Evolutionary conservation across 305 asterid species (phyloP).

Genomic region (Fraxinus paxiana): DNA sequence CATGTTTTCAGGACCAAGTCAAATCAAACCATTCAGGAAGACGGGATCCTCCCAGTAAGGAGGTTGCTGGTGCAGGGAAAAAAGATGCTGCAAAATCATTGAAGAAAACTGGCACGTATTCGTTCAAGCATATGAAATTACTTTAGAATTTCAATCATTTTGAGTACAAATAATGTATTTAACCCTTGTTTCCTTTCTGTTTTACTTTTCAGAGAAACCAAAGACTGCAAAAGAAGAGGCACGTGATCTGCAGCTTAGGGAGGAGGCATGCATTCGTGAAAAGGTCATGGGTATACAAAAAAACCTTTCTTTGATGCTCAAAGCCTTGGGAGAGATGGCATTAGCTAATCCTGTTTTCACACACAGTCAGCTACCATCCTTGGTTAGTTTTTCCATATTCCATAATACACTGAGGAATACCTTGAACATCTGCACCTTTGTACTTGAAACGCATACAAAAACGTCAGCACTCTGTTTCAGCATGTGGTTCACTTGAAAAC

Average conservation of each 20-base stretch:
- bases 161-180: background rate
- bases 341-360: slow-evolving; percentile 87
- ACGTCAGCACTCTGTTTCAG: background rate
- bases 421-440: background rate
- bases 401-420: background rate
- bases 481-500: background rate
- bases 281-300: slow-evolving; percentile 59
- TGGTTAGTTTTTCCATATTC: slow-evolving; percentile 55
- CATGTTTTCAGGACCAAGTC: slow-evolving; percentile 58
- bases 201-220: slow-evolving; percentile 54
- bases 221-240: slow-evolving; percentile 98
- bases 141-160: slow-evolving; percentile 4
- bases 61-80: slow-evolving; percentile 48
- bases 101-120: slow-evolving; percentile 69
- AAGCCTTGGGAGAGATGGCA: slow-evolving; percentile 92
- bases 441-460: background rate
- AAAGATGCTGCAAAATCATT: slow-evolving; percentile 67
- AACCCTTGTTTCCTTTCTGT: slow-evolving; percentile 12
- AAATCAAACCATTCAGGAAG: slow-evolving; percentile 52
- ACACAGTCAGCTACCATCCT: slow-evolving; percentile 88
- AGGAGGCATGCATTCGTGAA: slow-evolving; percentile 71
- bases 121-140: background rate
- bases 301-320: slow-evolving; percentile 71
- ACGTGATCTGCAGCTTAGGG: slow-evolving; percentile 88
- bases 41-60: slow-evolving; percentile 57